phyloP scores from a whole-genome alignment of 1,139 yeast genomes.

The Saccharomyces uvarum region DNA sequence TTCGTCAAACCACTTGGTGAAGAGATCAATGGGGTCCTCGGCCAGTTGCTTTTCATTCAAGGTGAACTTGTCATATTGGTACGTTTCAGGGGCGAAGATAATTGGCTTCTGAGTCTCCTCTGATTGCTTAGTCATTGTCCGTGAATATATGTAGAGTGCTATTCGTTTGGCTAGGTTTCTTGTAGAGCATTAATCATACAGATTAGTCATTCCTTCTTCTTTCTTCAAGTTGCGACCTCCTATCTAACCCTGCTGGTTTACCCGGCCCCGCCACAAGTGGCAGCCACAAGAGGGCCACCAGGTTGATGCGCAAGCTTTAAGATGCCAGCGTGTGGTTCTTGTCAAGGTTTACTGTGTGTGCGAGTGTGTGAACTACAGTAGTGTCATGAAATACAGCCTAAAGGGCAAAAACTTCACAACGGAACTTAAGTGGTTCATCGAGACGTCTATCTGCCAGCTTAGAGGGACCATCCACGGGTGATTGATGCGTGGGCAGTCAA shows the following conservation, averaged over 20 bases:
- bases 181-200: background rate
- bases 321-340: background rate
- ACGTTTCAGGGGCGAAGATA: conserved; percentile 73
- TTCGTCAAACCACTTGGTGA: conserved; percentile 75
- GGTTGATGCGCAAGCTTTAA: background rate
- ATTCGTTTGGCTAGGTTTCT: background rate
- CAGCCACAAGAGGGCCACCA: background rate
- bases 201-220: background rate
- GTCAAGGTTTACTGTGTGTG: background rate
- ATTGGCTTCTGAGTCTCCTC: conserved; percentile 27
- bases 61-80: conserved; percentile 70
- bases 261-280: background rate
- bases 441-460: conserved; percentile 5
- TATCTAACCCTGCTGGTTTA: background rate
- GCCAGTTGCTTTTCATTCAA: conserved; percentile 49
- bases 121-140: conserved; percentile 16
- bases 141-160: background rate
- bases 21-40: conserved; percentile 64
- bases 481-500: conserved; percentile 9
- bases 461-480: conserved; percentile 4
- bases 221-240: background rate
- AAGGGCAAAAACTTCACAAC: conserved; percentile 1
- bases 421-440: conserved; percentile 4
- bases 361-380: conserved; percentile 5
- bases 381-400: conserved; percentile 3